Conservation (phyloP, 306 rosid genomes). For the Cicer arietinum region DNA sequence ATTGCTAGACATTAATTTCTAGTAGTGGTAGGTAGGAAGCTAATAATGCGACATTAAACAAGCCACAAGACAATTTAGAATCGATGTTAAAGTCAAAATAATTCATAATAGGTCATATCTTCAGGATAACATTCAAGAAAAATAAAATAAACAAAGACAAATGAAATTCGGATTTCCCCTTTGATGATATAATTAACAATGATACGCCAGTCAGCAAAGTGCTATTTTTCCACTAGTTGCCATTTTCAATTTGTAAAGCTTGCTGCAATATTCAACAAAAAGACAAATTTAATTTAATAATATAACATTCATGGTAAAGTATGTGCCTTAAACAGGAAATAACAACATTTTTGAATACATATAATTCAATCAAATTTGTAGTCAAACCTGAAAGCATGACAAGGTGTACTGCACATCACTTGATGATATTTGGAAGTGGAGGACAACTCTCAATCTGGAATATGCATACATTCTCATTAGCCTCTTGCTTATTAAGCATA, state of each 20-base stretch:
- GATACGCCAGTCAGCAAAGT: neutral
- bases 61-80: neutral
- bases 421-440: conserved; percentile 83
- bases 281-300: conserved; percentile 7
- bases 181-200: neutral
- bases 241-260: conserved; percentile 58
- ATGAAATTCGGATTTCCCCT: conserved; percentile 30
- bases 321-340: neutral
- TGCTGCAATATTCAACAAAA: conserved; percentile 55
- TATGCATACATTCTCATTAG: conserved; percentile 6
- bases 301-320: conserved; percentile 7
- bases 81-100: neutral
- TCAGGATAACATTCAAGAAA: conserved; percentile 24
- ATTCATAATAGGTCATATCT: conserved; percentile 23
- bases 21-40: too few species aligned
- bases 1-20: too few species aligned
- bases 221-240: conserved; percentile 50
- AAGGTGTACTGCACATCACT: conserved; percentile 73
- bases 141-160: conserved; percentile 31
- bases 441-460: conserved; percentile 81
- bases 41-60: too few species aligned
- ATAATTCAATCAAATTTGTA: neutral
- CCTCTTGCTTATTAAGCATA: conserved; percentile 24
- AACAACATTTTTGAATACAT: conserved; percentile 19
- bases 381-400: conserved; percentile 82